phyloP scores from a whole-genome alignment of 2,329 filamentous ascomycete species.

The Colletotrichum liriopes region DNA sequence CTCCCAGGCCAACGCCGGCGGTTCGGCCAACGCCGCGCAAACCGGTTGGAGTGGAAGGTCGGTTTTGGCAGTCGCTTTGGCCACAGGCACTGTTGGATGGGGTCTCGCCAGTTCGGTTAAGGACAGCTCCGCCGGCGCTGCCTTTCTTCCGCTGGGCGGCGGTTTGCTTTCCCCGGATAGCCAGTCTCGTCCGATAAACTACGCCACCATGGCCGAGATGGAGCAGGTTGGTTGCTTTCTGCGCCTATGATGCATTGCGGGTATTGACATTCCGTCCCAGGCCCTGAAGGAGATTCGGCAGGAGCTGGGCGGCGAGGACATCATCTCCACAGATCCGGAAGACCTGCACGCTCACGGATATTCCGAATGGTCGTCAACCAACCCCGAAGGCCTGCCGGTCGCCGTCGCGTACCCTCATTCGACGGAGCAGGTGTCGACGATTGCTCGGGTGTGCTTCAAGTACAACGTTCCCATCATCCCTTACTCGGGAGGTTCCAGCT shows the following conservation, averaged over 20 bases:
- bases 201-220: slow-evolving; percentile 59
- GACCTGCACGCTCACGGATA: slow-evolving; percentile 76
- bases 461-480: slow-evolving; percentile 88
- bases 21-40: slow-evolving; percentile 27
- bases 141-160: slow-evolving; percentile 43
- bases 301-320: slow-evolving; percentile 65
- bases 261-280: slow-evolving; percentile 52
- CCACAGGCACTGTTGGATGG: slow-evolving; percentile 60
- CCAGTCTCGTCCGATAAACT: slow-evolving; percentile 49
- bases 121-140: slow-evolving; percentile 21
- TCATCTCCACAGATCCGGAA: slow-evolving; percentile 75
- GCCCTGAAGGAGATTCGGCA: slow-evolving; percentile 69
- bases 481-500: slow-evolving; percentile 87
- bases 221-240: slow-evolving; percentile 44
- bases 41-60: slow-evolving; percentile 51
- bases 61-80: slow-evolving; percentile 57
- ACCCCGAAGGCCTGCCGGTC: slow-evolving; percentile 73
- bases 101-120: slow-evolving; percentile 53
- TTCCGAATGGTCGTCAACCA: slow-evolving; percentile 77
- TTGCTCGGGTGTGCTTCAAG: slow-evolving; percentile 81
- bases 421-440: slow-evolving; percentile 72
- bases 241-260: neutral
- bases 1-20: slow-evolving; percentile 7
- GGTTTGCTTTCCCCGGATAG: slow-evolving; percentile 50
- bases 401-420: slow-evolving; percentile 76